Conservation (phyloP, 2,329 filamentous ascomycete genomes). For the Exserohilum turcica region DNA sequence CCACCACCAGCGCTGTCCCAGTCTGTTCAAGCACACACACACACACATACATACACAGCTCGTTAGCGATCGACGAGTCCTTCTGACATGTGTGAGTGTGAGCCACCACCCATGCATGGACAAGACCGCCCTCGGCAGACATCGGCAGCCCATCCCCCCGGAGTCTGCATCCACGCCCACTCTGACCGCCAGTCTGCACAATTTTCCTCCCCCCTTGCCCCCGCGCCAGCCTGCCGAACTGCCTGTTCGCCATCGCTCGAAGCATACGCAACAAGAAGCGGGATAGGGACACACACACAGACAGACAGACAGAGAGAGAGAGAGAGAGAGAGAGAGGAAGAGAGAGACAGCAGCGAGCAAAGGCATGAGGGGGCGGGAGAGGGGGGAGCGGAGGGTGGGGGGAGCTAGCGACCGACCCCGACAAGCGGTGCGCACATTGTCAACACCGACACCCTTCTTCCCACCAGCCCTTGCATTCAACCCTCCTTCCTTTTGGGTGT, state of each 20-base stretch:
- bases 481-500: not conserved
- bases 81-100: constrained; percentile 6
- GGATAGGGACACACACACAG: too few species aligned
- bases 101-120: not conserved
- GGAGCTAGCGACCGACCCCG: not conserved
- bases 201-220: not conserved
- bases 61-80: constrained; percentile 1
- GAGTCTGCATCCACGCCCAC: constrained; percentile 1
- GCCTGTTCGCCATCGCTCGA: not conserved
- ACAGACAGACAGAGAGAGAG: too few species aligned
- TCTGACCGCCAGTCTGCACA: constrained; percentile 5
- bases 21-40: constrained; percentile 1
- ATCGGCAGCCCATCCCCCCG: constrained; percentile 21
- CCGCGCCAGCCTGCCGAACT: constrained; percentile 1
- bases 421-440: constrained; percentile 6
- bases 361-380: too few species aligned
- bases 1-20: not conserved
- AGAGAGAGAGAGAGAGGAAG: too few species aligned
- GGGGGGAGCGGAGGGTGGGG: too few species aligned
- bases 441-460: not conserved
- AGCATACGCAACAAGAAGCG: too few species aligned
- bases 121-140: constrained; percentile 10
- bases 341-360: too few species aligned
- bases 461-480: not conserved
- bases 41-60: too few species aligned